Evolutionary conservation across 352 stramenopile species (phyloP).

Genomic region (Thraustochytrium striatum): DNA sequence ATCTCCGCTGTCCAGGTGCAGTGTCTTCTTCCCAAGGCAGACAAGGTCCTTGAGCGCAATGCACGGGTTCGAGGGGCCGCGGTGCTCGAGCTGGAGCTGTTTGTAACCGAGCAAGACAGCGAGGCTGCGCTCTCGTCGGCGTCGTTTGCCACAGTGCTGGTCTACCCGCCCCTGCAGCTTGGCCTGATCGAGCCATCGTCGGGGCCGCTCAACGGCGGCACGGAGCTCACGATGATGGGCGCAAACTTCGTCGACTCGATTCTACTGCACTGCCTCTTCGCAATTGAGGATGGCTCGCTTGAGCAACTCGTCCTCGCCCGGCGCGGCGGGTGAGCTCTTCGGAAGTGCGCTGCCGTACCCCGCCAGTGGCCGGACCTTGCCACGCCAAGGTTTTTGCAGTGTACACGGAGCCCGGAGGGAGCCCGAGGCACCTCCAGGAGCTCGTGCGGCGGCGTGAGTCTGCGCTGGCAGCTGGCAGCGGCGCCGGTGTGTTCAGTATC

Average conservation of each 20-base stretch:
- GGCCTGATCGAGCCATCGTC: not conserved
- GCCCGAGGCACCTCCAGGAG: too few relatives aligned
- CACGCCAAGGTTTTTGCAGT: too few relatives aligned
- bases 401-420: too few relatives aligned
- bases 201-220: not conserved
- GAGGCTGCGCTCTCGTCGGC: too few relatives aligned
- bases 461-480: too few relatives aligned
- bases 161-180: not conserved
- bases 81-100: not conserved
- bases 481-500: too few relatives aligned
- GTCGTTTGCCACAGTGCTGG: too few relatives aligned
- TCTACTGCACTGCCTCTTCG: conserved; percentile 8
- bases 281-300: not conserved
- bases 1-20: not conserved
- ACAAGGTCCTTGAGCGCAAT: not conserved
- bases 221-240: not conserved
- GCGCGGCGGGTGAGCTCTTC: too few relatives aligned
- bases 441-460: too few relatives aligned
- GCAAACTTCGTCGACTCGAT: not conserved
- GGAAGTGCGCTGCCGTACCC: not conserved
- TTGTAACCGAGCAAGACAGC: too few relatives aligned
- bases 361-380: not conserved
- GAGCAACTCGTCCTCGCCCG: too few relatives aligned
- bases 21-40: not conserved
- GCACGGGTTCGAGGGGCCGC: not conserved